Base-by-base conservation (phyloP, 2,329 filamentous ascomycete genomes). In the Sclerotinia glacialis region DNA sequence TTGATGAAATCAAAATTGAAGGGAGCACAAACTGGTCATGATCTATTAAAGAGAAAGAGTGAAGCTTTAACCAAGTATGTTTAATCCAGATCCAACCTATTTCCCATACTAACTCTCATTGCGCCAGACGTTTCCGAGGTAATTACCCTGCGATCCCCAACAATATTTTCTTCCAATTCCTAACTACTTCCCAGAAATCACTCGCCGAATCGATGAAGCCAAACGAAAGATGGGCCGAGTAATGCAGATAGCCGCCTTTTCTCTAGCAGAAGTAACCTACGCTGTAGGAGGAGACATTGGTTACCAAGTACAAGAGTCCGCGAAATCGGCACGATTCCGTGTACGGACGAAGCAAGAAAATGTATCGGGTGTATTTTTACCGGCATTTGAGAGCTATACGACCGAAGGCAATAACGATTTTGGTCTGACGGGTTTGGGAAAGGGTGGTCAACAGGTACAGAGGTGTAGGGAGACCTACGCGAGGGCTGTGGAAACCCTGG, bases 161-260 rank as follows among this genome's bases (percentile, higher is more conserved):
- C 28, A 23, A 23, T 54, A 7, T 31, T 37, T 37, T 7, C 37
- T 3, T 40, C 23, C 6, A 40, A 26, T 37, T n/a, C 54, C 70
- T 68, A 65, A 72, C 21, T 5, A n/a, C 21, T 12, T 11, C n/a
- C 21, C 77, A 92, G 95, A 99, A 76, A 99, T 99, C 76, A 97
- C 95, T 60, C 88, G 89, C 78, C 90, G 95, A 76, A 99, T 99
- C 79, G 94, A 99, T 81, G 95, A 99, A 79, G 95, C 95, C 52
- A 99, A 99, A 81, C 91, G 93, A 74, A 99, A 99, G 83, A 99
- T 99, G 94, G 95, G 95, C 67, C 87, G 94, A 44, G 95, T 99
- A 47, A 99, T 99, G 95, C 94, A 98, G 79, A 96, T 99, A 76
- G 95, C 95, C 50, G 93, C 95, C 55, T 98, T 99, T 81, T 98